Base-by-base conservation (phyloP, 2,329 filamentous ascomycete genomes). In the Apiospora saccharicola region DNA sequence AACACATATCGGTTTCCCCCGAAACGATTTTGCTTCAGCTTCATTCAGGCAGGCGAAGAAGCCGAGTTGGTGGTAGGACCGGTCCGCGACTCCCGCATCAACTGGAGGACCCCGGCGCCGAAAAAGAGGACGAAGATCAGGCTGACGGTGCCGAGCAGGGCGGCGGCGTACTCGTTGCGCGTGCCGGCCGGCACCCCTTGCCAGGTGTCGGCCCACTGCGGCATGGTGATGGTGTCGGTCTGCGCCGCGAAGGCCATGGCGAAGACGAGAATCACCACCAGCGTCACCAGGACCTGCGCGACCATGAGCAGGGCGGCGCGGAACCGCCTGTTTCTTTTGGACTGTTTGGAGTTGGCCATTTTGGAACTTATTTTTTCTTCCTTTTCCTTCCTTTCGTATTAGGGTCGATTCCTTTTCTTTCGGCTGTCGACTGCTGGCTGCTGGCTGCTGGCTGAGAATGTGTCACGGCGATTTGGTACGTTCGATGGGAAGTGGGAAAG, bases 81-180 rank as follows among this genome's bases (percentile, higher is more conserved):
- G 37, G 1, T 3, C 34, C 61, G 34, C 24, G 24, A 24, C 34
- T 69, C 16, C 6, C 68, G 46, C 12, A 41, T 14, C 30, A 69
- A n/a, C 47, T 57, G 68, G 12, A 51, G 14, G 7, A 14, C 4
- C 14, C 12, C 47, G 34, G 37, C 47, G 30, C 19, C 68, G 34
- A 57, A 57, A 34, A 70, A 57, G 47, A 70, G 34, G 68, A 43
- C 19, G 34, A 70, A 70, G 47, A 70, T 10, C 34, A 53, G 3
- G 34, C 47, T 44, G 47, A 44, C 26, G 19, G 34, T 43, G 46
- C 46, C 34, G 14, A 70, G 49, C 6, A 70, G 47, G 22, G 37
- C 13, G 30, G 22, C 68, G 46, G 68, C 68, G 14, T 37, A 70
- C 3, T 1, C 22, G 34, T 8, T 19, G 68, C 68, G 68, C 30